Evolutionary conservation across 1,284 basidiomycete genomes (phyloP).

Genomic region (Psilocybe mexicana): DNA sequence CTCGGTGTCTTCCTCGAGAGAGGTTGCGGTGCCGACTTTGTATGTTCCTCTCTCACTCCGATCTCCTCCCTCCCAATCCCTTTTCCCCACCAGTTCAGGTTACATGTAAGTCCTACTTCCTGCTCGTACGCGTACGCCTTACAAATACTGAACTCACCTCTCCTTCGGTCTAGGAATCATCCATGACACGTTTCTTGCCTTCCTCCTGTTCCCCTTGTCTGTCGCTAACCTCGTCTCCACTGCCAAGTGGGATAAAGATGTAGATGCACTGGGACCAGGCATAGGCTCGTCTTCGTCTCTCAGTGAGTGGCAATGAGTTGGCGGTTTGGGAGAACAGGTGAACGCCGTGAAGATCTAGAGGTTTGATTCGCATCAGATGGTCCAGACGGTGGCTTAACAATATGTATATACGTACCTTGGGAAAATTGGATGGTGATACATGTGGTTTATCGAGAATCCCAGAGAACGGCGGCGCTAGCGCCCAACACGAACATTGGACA

Average conservation of each 20-base stretch:
- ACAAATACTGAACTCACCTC: background rate
- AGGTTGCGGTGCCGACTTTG: slow-evolving; percentile 71
- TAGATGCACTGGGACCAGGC: background rate
- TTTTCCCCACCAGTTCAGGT: slow-evolving; percentile 49
- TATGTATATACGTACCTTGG: no score
- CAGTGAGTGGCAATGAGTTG: slow-evolving; percentile 6
- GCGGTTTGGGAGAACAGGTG: slow-evolving; percentile 18
- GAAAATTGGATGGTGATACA: no score
- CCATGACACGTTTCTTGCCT: slow-evolving; percentile 48
- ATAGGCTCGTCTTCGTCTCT: background rate
- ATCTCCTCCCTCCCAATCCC: slow-evolving; percentile 3
- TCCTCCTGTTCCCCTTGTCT: background rate
- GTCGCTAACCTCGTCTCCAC: slow-evolving; percentile 15
- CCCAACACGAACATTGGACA: no score
- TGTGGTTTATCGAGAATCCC: no score
- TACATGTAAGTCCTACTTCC: slow-evolving; percentile 56
- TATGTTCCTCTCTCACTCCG: slow-evolving; percentile 28
- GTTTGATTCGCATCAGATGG: no score
- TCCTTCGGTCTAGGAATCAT: slow-evolving; percentile 67
- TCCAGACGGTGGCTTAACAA: no score
- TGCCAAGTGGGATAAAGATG: slow-evolving; percentile 2
- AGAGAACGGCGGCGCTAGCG: no score
- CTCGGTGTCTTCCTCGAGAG: slow-evolving; percentile 80
- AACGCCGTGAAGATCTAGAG: no score
- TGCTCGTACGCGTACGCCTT: slow-evolving; percentile 3